Conservation (phyloP, 805 yeast genomes). For the Metschnikowia baotianmanensis region DNA sequence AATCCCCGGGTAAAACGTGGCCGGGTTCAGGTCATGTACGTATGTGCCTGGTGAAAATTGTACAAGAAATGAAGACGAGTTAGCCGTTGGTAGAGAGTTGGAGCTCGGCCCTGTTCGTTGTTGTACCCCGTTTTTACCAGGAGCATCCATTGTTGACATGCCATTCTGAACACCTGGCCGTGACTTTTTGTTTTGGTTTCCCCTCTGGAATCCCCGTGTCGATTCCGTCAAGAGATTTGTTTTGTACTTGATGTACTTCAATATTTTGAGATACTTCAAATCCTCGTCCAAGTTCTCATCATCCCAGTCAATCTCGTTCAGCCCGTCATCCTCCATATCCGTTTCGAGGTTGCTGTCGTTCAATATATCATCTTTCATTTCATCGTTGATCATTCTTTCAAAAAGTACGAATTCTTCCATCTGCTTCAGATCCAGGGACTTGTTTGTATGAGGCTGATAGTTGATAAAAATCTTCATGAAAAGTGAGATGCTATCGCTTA, state of each 20-base stretch:
- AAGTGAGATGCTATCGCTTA: constrained; percentile 26
- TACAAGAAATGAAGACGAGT: constrained; percentile 3
- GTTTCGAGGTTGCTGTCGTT: constrained; percentile 25
- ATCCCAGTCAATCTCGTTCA: constrained; percentile 44
- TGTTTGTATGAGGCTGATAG: constrained; percentile 28
- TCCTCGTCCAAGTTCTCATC: constrained; percentile 48
- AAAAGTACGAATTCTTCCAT: constrained; percentile 37
- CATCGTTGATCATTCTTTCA: constrained; percentile 38
- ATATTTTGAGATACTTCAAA: constrained; percentile 40
- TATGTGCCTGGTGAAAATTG: constrained; percentile 6
- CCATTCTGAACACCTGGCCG: background rate
- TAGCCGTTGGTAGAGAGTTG: background rate
- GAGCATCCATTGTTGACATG: constrained; percentile 14
- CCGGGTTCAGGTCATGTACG: background rate
- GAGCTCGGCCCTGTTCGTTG: background rate
- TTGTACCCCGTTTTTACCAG: background rate
- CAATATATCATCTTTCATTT: constrained; percentile 37
- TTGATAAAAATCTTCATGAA: constrained; percentile 39
- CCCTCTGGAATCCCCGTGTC: background rate
- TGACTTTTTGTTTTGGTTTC: background rate
- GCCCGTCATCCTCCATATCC: constrained; percentile 33
- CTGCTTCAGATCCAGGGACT: constrained; percentile 21
- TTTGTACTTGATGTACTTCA: constrained; percentile 42
- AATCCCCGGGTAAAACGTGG: background rate
- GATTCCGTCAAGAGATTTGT: constrained; percentile 14